Evolutionary conservation across 192 early-diverging fungal species (phyloP), one percentile per base, ranked within the genome.

Genomic region (Pilaira anomala): DNA sequence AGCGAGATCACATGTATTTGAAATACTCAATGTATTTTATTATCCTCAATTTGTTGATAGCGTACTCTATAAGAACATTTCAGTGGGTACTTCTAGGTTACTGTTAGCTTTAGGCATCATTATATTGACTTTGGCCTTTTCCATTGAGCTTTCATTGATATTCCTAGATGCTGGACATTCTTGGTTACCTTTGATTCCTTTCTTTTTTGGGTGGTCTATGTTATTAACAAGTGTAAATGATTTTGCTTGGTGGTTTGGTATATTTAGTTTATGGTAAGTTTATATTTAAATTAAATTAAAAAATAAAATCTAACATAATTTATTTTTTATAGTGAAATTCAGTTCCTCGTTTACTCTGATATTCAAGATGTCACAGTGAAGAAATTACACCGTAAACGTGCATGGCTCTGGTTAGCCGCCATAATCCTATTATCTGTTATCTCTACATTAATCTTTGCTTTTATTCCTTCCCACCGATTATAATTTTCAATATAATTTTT

Each of bases 21-120:
- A 79, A 42, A 65, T 79, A 5, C 59, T 79, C 56, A 76, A 76
- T 48, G 67, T 76, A 11, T 71, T 76, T 33, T 79, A 65, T 60
- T 79, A 76, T 48, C 67, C 75, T 6, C 57, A 67, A 48, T 79
- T 79, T 61, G 57, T 79, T 0, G 67, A 79, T 24, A 41, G 64
- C 2, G 58, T 73, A 7, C 59, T 76, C n/a, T 69, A 76, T 26
- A 79, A 62, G 11, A 79, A 79, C 46, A n/a, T 79, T 0, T 62
- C 70, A 7, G 30, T 18, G 2, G 21, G n/a, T 7, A 41, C 63
- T 24, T 52, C 71, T 0, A 54, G 57, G 9, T 2, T 76, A 3
- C 57, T 60, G 13, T 21, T 79, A 49, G 25, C 53, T 11, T 18
- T 70, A 7, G 71, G 71, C 6, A 46, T 79, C 4, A 0, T 73